phyloP scores from a whole-genome alignment of 176 grass and related monocot species.

The barley (Hordeum vulgare) region MorexV3_pseudomolecules_assembly NC_058520.1:22556074-22556573 shows the following conservation, averaged over 20 bases:
- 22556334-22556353: background rate
- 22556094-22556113: background rate
- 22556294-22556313: background rate
- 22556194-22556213: background rate
- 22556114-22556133: conserved; percentile 7
- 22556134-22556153: background rate
- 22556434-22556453: background rate
- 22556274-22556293: background rate
- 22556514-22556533: background rate
- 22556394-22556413: background rate
- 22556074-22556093: background rate
- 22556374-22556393: background rate
- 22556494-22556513: background rate
- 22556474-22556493: background rate
- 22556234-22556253: background rate
- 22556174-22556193: background rate
- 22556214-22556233: conserved; percentile 7
- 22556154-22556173: background rate
- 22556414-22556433: background rate
- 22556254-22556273: background rate
- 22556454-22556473: background rate
- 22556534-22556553: background rate
- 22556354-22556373: background rate
- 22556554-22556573: background rate
- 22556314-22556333: background rate